phyloP scores from a whole-genome alignment of 2,329 filamentous ascomycete genomes.

The Zasmidium angulare region DNA sequence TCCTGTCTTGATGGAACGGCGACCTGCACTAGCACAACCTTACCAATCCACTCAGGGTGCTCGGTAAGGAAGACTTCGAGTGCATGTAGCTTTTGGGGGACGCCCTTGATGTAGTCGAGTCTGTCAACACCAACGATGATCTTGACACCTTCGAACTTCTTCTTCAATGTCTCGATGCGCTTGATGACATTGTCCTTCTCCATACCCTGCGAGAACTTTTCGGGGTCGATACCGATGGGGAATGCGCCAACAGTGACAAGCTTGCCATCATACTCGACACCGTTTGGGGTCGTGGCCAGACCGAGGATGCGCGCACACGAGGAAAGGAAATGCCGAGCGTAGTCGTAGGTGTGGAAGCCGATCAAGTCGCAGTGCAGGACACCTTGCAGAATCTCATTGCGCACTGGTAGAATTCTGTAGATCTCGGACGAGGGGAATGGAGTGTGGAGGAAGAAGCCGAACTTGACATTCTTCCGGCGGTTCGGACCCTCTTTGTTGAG shows the following conservation, averaged over 20 bases:
- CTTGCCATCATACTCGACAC: slow-evolving; percentile 85
- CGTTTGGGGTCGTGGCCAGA: slow-evolving; percentile 82
- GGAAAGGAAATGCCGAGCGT: slow-evolving; percentile 95
- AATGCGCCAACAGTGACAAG: slow-evolving; percentile 92
- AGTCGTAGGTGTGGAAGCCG: slow-evolving; percentile 98
- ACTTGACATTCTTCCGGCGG: slow-evolving; percentile 84
- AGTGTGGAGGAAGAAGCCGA: slow-evolving; percentile 97
- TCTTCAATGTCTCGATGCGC: slow-evolving; percentile 78
- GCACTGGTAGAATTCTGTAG: slow-evolving; percentile 90
- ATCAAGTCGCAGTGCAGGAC: slow-evolving; percentile 92
- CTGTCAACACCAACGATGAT: slow-evolving; percentile 96
- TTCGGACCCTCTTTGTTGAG: slow-evolving; percentile 60
- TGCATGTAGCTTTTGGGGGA: slow-evolving; percentile 94
- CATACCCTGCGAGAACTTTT: slow-evolving; percentile 89
- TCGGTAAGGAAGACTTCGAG: slow-evolving; percentile 96
- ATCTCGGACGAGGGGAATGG: slow-evolving; percentile 97
- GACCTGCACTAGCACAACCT: slow-evolving; percentile 93
- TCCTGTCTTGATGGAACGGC: slow-evolving; percentile 93
- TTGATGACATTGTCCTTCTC: slow-evolving; percentile 83
- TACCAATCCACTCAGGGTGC: slow-evolving; percentile 96
- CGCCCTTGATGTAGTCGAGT: slow-evolving; percentile 97
- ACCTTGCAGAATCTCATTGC: slow-evolving; percentile 82
- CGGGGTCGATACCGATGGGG: slow-evolving; percentile 95
- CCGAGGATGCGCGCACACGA: slow-evolving; percentile 90
- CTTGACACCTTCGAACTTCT: slow-evolving; percentile 94